Base-by-base conservation (phyloP, 768 basidiomycete species). In the Agaricus subrufescens region DNA sequence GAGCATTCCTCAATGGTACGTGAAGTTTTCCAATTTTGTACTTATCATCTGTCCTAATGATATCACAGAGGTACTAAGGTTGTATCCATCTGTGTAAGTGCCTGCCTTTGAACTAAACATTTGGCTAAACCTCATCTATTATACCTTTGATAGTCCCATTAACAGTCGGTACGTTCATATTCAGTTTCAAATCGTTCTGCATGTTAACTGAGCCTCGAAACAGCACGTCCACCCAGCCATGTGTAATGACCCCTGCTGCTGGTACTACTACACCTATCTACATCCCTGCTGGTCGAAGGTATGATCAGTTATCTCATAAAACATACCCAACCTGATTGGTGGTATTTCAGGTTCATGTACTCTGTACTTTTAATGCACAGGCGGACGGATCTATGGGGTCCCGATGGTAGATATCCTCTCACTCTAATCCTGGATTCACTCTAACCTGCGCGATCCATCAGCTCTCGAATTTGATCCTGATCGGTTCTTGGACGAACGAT, bases 391-490 rank as follows among this genome's bases (percentile, higher is more conserved):
- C 71, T 82, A 3, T 84, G 82, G 83, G 82, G 83, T 8, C 74
- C 82, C 1, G 83, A 84, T 62, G 84, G 83, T 81, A 56, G 31
- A 71, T 56, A 1, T 45, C 3, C 55, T 12, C n/a, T 9, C 15
- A 34, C 6, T 27, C 15, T 6, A 12, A 23, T 4, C 4, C 48
- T 37, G 14, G 3, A 12, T 49, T 14, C 14, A 19, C 12, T 29
- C n/a, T 48, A 38, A 51, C 37, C 10, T 19, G 19, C 45, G 9
- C 25, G 30, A 19, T 15, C 37, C 29, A 40, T 6, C 46, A 74
- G 81, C 83, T 1, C 75, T 78, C n/a, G 60, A 72, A 47, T 87
- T 86, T 60, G 84, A 87, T 61, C 86, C 85, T 0, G 82, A 85
- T 60, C 74, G 86, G 12, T 88, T 83, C 73, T 65, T 86, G 45